Evolutionary conservation across 148 eudicot species (phyloP), one percentile per base, ranked within the genome.

Genomic region (Selenicereus undatus): DNA sequence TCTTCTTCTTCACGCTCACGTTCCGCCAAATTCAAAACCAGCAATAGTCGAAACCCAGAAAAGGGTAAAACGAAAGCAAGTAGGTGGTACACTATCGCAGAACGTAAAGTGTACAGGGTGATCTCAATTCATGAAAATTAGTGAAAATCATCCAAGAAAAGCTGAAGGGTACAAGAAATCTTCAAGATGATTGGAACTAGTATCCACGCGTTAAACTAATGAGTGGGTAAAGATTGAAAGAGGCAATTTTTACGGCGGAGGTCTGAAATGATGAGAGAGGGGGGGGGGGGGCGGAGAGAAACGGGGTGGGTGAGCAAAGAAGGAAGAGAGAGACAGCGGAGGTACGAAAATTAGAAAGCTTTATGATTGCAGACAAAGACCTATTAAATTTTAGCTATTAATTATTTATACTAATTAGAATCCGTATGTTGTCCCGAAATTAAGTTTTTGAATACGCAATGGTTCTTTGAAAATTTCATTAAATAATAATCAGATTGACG

Each of bases 281-380:
- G 75, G 76, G 32, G 58, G 20, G 22, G 1, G 8, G 6, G 1
- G 27, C 7, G 7, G 27, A 62, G n/a, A 22, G 69, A 68, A 77
- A 68, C 73, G 74, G 73, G 42, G n/a, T 14, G 65, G 16, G 77
- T 48, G 52, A 48, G 52, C 52, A 2, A 10, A 0, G 52, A 11
- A 11, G 52, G 2, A 2, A 5, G 52, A 48, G 52, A 48, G 52
- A 6, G 12, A 48, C 5, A 48, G 51, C 1, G 52, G 14, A 71
- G 50, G 62, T 48, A 66, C 68, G 74, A 78, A 78, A 65, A 68
- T 29, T 17, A 71, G 74, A 35, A 78, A 78, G 74, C 52, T 48
- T 20, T 43, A 43, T 21, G 4, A 66, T 43, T 43, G 80, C 56
- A 66, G 80, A 78, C 64, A 32, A 32, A 32, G 1, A 32, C 32